Evolutionary conservation across 164 flowering plant species (phyloP), one percentile per base, ranked within the genome.

Genomic region (Tinospora cordifolia): DNA sequence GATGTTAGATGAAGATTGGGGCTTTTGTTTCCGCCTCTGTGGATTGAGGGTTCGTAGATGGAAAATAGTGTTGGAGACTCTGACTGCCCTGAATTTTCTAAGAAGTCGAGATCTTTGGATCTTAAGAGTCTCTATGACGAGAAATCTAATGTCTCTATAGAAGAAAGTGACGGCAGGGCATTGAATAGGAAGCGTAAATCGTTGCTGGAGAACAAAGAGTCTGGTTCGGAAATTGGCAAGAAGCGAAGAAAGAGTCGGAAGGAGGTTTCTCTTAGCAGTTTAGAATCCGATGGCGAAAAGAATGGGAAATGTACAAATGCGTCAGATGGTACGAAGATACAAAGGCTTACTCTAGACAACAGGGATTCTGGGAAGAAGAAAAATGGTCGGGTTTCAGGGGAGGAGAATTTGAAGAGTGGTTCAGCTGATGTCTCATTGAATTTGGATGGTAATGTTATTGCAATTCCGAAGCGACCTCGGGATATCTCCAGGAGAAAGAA

Each of bases 81-180:
- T 71, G 81, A 81, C 80, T 85, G 79, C 30, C 41, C 72, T 76
- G 84, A 74, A 75, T 78, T 69, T 72, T 75, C 83, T 8, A 78
- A 79, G 79, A 84, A 86, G 72, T 71, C 87, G 65, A 84, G 85
- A 78, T 85, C 90, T 46, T 76, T 87, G 87, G 90, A 89, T 82
- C 74, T 85, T 69, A 82, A 84, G 71, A 87, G 85, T 70, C 46
- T 87, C 14, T 85, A 84, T 69, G 76, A 58, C 24, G 75, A 76
- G 40, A 72, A 84, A 63, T 68, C 85, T 58, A 63, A 57, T 68
- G 75, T 27, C 36, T 68, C 75, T 14, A 74, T 46, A 11, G 71
- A 67, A 17, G 64, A 39, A 40, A 73, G 15, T 46, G 75, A 65
- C 34, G 47, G 62, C 22, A 71, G 65, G 66, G 60, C 21, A 9